Conservation (phyloP, 2,329 filamentous ascomycete species). For the Aspergillus tubingensis region DNA sequence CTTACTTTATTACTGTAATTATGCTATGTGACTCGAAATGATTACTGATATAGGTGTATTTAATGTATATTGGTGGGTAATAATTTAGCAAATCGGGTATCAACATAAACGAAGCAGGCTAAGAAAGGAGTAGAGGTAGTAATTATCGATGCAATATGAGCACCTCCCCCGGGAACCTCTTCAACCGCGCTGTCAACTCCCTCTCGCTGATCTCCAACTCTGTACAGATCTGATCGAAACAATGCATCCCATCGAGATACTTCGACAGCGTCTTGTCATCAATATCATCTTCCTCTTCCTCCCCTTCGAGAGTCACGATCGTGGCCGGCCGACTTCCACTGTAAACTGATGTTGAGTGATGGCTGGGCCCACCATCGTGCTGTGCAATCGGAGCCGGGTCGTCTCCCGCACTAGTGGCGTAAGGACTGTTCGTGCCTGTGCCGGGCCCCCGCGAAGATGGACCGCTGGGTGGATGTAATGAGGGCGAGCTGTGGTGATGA, state of each 20-base stretch:
- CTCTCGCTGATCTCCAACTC: constrained; percentile 52
- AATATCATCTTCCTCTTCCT: constrained; percentile 34
- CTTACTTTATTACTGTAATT: neutral
- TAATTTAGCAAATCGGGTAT: neutral
- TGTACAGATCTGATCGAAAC: constrained; percentile 54
- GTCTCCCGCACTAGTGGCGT: constrained; percentile 26
- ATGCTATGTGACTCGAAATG: too few relatives aligned
- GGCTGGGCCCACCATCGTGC: constrained; percentile 21
- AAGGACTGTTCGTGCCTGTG: constrained; percentile 36
- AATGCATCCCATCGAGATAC: constrained; percentile 52
- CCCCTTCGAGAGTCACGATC: constrained; percentile 32
- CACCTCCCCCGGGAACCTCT: constrained; percentile 47
- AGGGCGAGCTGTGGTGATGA: constrained; percentile 9
- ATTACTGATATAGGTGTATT: too few relatives aligned
- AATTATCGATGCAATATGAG: constrained; percentile 49
- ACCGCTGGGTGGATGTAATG: constrained; percentile 21
- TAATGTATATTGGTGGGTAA: too few relatives aligned
- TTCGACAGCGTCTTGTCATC: constrained; percentile 42
- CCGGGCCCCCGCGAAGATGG: constrained; percentile 32
- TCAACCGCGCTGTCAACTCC: constrained; percentile 47
- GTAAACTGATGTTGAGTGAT: constrained; percentile 27
- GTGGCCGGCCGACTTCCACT: constrained; percentile 27
- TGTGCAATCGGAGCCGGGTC: constrained; percentile 23
- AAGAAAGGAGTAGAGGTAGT: neutral
- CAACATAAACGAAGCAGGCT: neutral